Base-by-base conservation (phyloP, 2,329 filamentous ascomycete genomes). In the Annulohypoxylon truncatum region DNA sequence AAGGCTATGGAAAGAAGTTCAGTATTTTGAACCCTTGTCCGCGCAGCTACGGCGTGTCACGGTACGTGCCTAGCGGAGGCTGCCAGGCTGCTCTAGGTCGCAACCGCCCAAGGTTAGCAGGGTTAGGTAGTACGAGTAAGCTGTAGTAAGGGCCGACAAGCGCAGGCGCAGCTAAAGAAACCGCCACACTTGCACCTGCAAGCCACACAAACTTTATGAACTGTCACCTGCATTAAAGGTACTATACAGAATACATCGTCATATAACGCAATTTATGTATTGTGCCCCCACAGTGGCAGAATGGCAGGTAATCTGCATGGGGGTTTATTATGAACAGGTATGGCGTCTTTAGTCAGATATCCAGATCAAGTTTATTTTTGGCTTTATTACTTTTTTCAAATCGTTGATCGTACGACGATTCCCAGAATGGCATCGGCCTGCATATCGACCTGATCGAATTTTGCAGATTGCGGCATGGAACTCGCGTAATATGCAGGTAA, bases 171-270 rank as follows among this genome's bases (percentile, higher is more conserved):
- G 31, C 63, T 66, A n/a, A 58, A 62, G 33, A 61, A 28, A 12
- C 60, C 64, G 64, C 64, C 64, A 67, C 64, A 64, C 28, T 54
- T 22, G 20, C 15, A 46, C 26, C 31, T 67, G 61, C 56, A 64
- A 67, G 65, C 65, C 65, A 67, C 65, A 66, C 47, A 31, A 20
- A 10, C n/a, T 24, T 50, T 52, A 35, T 57, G 31, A 62, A 58
- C 44, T 58, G 35, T 64, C 52, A 50, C 65, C 44, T 63, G 61
- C 65, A 67, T 67, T 58, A 31, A 7, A 31, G 9, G 24, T 61
- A 53, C 61, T 38, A 29, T 46, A 53, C 47, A 33, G 20, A 20
- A 46, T 13, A 28, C 22, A 47, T 26, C 22, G 10, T 47, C 22
- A 26, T 29, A 28, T 40, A 31, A 58, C 22, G 26, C 33, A 52